Conservation (phyloP, 2,329 filamentous ascomycete genomes). For the Trichoderma arundinaceum region DNA sequence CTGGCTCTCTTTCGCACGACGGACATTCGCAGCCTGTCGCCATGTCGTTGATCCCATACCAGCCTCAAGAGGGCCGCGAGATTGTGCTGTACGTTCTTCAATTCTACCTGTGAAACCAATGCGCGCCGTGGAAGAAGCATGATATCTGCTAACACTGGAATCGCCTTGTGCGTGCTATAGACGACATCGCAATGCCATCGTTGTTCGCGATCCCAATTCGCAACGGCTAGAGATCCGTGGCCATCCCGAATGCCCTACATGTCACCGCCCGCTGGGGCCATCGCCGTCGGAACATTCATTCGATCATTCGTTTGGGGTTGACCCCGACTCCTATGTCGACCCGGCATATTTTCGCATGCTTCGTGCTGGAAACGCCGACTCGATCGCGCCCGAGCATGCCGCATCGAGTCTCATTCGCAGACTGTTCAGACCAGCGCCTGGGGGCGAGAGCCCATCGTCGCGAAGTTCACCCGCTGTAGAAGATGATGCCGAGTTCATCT, state of each 20-base stretch:
- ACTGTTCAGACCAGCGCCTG: conserved; percentile 54
- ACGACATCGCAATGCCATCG: conserved; percentile 89
- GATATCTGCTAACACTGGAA: not conserved
- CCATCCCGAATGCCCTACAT: conserved; percentile 86
- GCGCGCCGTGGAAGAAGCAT: not conserved
- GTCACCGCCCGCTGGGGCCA: conserved; percentile 71
- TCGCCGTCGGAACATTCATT: conserved; percentile 56
- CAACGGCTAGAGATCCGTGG: conserved; percentile 82
- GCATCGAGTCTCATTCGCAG: conserved; percentile 62
- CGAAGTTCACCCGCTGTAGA: conserved; percentile 35
- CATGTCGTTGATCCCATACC: conserved; percentile 78
- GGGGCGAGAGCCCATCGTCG: conserved; percentile 33
- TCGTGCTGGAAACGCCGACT: conserved; percentile 58
- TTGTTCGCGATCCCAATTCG: conserved; percentile 85
- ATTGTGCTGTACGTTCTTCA: conserved; percentile 73
- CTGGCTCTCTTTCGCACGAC: conserved; percentile 32
- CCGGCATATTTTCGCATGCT: conserved; percentile 97
- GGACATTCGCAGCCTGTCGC: conserved; percentile 35
- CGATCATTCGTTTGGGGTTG: conserved; percentile 49
- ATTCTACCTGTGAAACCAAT: too few species aligned
- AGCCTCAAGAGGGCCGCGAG: conserved; percentile 73
- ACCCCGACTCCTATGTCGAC: conserved; percentile 75
- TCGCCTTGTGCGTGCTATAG: conserved; percentile 53
- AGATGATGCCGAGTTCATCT: conserved; percentile 56
- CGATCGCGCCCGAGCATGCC: conserved; percentile 48